phyloP scores from a whole-genome alignment of 2,329 filamentous ascomycete species.

The Madurella mycetomatis region DNA sequence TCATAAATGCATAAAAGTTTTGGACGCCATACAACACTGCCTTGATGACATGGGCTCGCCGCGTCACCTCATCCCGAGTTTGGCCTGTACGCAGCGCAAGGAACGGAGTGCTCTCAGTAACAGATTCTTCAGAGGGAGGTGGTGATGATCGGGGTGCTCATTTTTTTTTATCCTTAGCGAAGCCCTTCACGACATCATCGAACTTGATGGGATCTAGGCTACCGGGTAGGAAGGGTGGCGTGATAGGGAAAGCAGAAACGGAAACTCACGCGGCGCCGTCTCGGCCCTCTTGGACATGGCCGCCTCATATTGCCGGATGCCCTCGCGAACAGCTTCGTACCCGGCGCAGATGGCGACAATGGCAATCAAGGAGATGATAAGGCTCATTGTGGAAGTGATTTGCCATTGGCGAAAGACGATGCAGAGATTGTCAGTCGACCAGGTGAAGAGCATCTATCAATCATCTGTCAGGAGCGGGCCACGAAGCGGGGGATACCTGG shows the following conservation, averaged over 20 bases:
- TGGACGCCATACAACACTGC: conserved; percentile 82
- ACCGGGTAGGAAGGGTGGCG: neutral
- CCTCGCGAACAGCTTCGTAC: conserved; percentile 82
- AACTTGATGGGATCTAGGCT: conserved; percentile 9
- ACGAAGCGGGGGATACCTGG: neutral
- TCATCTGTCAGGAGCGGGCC: neutral
- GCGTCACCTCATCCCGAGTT: conserved; percentile 56
- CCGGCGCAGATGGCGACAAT: conserved; percentile 82
- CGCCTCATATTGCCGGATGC: conserved; percentile 71
- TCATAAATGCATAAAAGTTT: conserved; percentile 98
- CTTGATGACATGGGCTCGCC: conserved; percentile 72
- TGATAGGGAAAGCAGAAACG: conserved; percentile 4
- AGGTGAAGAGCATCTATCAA: conserved; percentile 92
- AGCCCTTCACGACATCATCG: neutral
- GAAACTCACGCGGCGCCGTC: conserved; percentile 48
- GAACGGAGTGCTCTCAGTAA: conserved; percentile 61
- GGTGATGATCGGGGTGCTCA: conserved; percentile 9
- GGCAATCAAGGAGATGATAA: conserved; percentile 76
- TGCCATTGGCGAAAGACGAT: conserved; percentile 94
- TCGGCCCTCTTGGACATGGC: conserved; percentile 46
- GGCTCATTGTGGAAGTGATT: conserved; percentile 66
- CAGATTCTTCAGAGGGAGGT: conserved; percentile 23
- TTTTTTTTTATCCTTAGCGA: conserved; percentile 22
- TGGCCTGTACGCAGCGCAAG: conserved; percentile 63
- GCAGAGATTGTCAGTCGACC: conserved; percentile 89